Base-by-base conservation (phyloP, 2,329 filamentous ascomycete species). In the Phyllosticta citribraziliensis region DNA sequence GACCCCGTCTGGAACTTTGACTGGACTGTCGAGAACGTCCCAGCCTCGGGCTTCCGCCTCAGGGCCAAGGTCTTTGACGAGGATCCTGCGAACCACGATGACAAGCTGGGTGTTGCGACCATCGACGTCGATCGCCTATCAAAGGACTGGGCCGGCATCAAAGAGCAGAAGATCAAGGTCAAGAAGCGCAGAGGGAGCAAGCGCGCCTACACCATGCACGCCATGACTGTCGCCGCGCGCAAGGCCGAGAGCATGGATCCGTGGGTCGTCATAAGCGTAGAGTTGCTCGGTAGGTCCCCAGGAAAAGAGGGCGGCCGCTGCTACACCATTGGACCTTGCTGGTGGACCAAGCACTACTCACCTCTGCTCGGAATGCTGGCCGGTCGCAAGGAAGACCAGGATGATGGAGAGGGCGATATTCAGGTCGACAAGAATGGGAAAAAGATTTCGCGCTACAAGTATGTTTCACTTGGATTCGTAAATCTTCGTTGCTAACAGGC, bases 1-100 rank as follows among this genome's bases (percentile, higher is more conserved):
- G 83, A 92, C 67, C 92, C 93, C 0, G 79, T 78, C 55, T 97
- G 93, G 93, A 82, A 96, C 55, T 84, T 87, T 47, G 83, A 90
- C 63, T 97, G 93, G 93, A 81, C 91, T 22, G 87, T 97, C 24
- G 90, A 89, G 63, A 95, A 96, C 66, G 82, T 97, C 1, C 92
- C 93, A 0, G 78, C 86, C 0, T 84, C 82, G 0, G 92, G 92
- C 3, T 96, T 96, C 75, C 82, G 81, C 61, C 80, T 97, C 66
- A 96, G 96, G 72, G 91, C 89, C 64, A 83, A 89, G 58, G 75
- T 97, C 19, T 95, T 92, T 74, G 93, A 97, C 69, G 93, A 97
- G 72, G 93, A 97, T 74, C 85, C 86, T 35, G 84, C 87, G 1
- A 89, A 97, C 71, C 84, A 88, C 65, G 88, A 97, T 70, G 93